These are phyloP conservation scores for Colletotrichum limetticola DNA, from an alignment of 2,329 filamentous ascomycete genomes.

Conservation along the genomic window DNA sequence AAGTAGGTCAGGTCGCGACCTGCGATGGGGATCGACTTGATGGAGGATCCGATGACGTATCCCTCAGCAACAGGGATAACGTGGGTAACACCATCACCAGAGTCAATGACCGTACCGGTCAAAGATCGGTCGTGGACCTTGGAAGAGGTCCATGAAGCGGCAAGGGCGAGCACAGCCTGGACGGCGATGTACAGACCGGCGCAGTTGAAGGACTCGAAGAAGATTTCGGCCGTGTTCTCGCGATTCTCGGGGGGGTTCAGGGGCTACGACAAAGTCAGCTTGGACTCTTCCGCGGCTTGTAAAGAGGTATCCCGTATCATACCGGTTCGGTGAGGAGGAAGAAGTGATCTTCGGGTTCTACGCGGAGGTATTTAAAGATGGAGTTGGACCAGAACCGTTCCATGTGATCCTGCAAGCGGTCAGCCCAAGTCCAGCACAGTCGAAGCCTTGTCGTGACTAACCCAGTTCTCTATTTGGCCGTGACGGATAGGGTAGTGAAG, in stretches of 20 bases:
- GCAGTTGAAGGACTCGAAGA: constrained; percentile 99
- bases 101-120: constrained; percentile 98
- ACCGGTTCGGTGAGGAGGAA: constrained; percentile 98
- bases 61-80: constrained; percentile 98
- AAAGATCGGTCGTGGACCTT: constrained; percentile 97
- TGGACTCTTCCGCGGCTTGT: not conserved
- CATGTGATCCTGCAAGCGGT: constrained; percentile 84
- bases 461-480: constrained; percentile 99
- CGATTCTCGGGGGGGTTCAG: constrained; percentile 98
- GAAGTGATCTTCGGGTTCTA: constrained; percentile 98
- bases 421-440: constrained; percentile 35
- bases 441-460: constrained; percentile 52
- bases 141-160: constrained; percentile 97
- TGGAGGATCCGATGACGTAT: constrained; percentile 98
- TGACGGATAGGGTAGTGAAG: constrained; percentile 98
- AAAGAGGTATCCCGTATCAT: constrained; percentile 47
- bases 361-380: constrained; percentile 98
- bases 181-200: constrained; percentile 99
- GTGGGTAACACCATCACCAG: constrained; percentile 98
- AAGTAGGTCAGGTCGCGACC: constrained; percentile 99
- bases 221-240: constrained; percentile 99
- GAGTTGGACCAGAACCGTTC: constrained; percentile 99
- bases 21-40: constrained; percentile 98
- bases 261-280: constrained; percentile 65
- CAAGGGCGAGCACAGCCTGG: constrained; percentile 94